Percentiles rank a stretch among this genome's conserved stretches.
Conservation (phyloP, 306 rosid species). For the Trichosanthes cucumerina region DNA sequence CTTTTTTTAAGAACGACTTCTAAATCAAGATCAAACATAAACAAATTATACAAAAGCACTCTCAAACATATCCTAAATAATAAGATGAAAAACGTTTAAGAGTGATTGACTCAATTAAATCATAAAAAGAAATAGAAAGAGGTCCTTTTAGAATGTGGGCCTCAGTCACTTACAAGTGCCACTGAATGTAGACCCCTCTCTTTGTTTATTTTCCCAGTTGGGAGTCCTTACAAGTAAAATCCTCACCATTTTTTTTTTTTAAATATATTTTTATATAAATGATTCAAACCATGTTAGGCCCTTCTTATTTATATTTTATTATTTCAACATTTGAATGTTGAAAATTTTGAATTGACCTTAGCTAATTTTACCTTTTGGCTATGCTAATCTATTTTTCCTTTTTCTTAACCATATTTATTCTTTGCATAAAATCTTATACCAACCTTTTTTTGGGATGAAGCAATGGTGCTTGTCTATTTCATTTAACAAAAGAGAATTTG, state of each 20-base stretch:
- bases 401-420: not conserved
- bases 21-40: no score
- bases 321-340: slow-evolving; percentile 2
- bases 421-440: not conserved
- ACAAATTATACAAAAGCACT: no score
- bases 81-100: not conserved
- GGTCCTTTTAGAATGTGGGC: slow-evolving; percentile 3
- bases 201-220: not conserved
- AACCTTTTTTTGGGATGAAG: not conserved
- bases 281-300: slow-evolving; percentile 7
- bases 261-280: not conserved
- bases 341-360: not conserved
- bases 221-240: not conserved
- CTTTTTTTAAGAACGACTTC: no score
- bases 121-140: not conserved
- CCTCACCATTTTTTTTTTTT: not conserved
- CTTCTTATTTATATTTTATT: not conserved
- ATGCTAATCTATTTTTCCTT: not conserved
- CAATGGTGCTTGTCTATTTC: not conserved
- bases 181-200: not conserved
- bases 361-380: not conserved
- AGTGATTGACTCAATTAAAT: not conserved
- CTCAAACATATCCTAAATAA: not conserved
- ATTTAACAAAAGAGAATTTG: not conserved
- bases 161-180: slow-evolving; percentile 3